These are phyloP conservation scores for Metarhizium album DNA, from an alignment of 2,329 filamentous ascomycete genomes.

Conservation along the genomic window DNA sequence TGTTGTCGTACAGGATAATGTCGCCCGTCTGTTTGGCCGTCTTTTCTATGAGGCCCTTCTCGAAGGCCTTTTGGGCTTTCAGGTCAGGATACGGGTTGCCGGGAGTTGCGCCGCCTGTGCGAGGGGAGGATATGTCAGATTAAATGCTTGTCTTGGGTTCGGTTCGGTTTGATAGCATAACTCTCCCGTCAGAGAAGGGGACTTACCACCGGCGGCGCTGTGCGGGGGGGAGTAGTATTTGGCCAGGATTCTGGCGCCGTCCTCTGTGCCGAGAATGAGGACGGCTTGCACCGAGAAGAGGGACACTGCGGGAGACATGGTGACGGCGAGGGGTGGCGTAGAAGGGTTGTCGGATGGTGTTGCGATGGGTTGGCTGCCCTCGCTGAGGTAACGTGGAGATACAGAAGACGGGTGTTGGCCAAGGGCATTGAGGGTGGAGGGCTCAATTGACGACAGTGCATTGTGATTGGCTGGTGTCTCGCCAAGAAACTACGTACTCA, in stretches of 20 bases:
- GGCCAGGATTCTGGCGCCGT: slow-evolving; percentile 82
- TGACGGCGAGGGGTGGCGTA: slow-evolving; percentile 11
- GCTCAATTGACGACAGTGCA: background rate
- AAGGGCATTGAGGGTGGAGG: background rate
- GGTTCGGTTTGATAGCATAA: background rate
- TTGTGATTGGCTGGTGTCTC: background rate
- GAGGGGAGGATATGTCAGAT: slow-evolving; percentile 17
- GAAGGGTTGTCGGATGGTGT: slow-evolving; percentile 2
- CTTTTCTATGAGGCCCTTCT: slow-evolving; percentile 92
- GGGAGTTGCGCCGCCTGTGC: slow-evolving; percentile 31
- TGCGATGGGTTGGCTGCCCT: background rate
- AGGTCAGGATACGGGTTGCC: slow-evolving; percentile 73
- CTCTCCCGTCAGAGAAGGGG: background rate
- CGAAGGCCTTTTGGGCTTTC: slow-evolving; percentile 92
- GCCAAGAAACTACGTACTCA: too few species aligned
- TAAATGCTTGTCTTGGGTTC: background rate
- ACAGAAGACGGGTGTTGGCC: background rate
- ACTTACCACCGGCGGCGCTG: slow-evolving; percentile 28
- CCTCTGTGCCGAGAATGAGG: slow-evolving; percentile 71
- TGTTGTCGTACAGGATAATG: slow-evolving; percentile 95
- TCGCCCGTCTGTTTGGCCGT: slow-evolving; percentile 91
- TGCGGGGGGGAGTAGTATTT: slow-evolving; percentile 76
- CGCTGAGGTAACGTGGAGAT: background rate
- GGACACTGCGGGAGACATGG: slow-evolving; percentile 65
- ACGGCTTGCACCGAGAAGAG: slow-evolving; percentile 69